These are phyloP conservation scores for Vanderwaltozyma yarrowii DNA, from an alignment of 805 yeast genomes.

Conservation along the genomic window DNA sequence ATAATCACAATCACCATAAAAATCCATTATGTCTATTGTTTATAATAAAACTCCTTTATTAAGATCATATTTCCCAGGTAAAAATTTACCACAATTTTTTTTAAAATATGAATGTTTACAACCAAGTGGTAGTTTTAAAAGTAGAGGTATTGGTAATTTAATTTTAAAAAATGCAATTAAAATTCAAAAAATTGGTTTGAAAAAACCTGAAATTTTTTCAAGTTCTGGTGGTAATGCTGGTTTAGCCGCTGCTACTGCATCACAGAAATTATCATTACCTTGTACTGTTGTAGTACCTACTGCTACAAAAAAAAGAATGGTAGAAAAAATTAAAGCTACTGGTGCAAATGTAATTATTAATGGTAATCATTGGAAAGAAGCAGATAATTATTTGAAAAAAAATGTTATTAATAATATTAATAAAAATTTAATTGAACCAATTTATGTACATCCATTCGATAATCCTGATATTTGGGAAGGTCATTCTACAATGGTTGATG, in stretches of 20 bases:
- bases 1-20: background rate
- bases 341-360: conserved; percentile 43
- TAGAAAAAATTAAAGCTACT: conserved; percentile 25
- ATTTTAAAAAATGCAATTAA: conserved; percentile 28
- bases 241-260: conserved; percentile 43
- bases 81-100: conserved; percentile 26
- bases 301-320: conserved; percentile 37
- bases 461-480: conserved; percentile 46
- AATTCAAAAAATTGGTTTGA: conserved; percentile 20
- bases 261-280: conserved; percentile 29
- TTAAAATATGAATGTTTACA: conserved; percentile 44
- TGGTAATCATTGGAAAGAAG: conserved; percentile 41
- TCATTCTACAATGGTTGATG: conserved; percentile 40
- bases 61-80: conserved; percentile 11
- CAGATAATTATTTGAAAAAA: conserved; percentile 35
- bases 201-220: conserved; percentile 35
- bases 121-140: conserved; percentile 49
- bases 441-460: conserved; percentile 49
- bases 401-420: conserved; percentile 19
- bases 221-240: conserved; percentile 42
- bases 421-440: conserved; percentile 22
- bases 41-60: conserved; percentile 18
- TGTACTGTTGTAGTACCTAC: conserved; percentile 53
- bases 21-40: conserved; percentile 10
- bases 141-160: conserved; percentile 44